phyloP scores from a whole-genome alignment of 768 basidiomycete genomes.

The Trichaptum fuscoviolaceum region DNA sequence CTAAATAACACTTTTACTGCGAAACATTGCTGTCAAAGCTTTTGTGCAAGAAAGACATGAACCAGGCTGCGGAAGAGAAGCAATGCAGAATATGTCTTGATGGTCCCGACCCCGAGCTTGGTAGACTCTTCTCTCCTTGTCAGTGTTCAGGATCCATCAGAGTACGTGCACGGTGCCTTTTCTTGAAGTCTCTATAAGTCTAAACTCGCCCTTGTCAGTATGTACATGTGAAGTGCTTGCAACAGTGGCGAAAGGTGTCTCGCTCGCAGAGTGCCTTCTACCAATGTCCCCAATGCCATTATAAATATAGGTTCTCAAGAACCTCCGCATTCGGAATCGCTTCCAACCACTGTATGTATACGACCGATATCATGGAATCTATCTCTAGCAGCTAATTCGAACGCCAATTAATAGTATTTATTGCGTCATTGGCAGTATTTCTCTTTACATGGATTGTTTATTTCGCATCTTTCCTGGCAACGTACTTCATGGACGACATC shows the following conservation, averaged over 20 bases:
- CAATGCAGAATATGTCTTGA: slow-evolving; percentile 86
- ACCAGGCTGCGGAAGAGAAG: slow-evolving; percentile 36
- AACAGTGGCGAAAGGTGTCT: slow-evolving; percentile 66
- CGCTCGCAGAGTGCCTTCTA: slow-evolving; percentile 65
- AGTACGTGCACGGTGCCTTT: slow-evolving; percentile 28
- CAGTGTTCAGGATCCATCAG: slow-evolving; percentile 77
- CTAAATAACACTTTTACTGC: not conserved
- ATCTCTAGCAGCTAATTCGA: not conserved
- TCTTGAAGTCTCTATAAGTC: slow-evolving; percentile 4
- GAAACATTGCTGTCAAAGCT: not conserved
- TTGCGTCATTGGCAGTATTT: slow-evolving; percentile 54
- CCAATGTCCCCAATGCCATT: slow-evolving; percentile 74
- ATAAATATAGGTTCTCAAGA: slow-evolving; percentile 70
- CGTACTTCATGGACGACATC: slow-evolving; percentile 57
- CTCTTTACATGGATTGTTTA: slow-evolving; percentile 64
- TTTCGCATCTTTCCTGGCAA: slow-evolving; percentile 64
- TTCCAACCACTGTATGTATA: slow-evolving; percentile 60
- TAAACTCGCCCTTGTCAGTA: slow-evolving; percentile 37
- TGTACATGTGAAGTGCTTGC: slow-evolving; percentile 76
- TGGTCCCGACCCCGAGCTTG: slow-evolving; percentile 50
- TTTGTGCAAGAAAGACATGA: not conserved
- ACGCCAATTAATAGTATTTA: slow-evolving; percentile 42
- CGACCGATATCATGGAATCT: not conserved
- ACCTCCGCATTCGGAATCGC: slow-evolving; percentile 68
- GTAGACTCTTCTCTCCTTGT: slow-evolving; percentile 79